Evolutionary conservation across 202 grass and related monocot species (phyloP), one percentile per base, ranked within the genome.

Genomic region (Schoenoplectus triqueter): DNA sequence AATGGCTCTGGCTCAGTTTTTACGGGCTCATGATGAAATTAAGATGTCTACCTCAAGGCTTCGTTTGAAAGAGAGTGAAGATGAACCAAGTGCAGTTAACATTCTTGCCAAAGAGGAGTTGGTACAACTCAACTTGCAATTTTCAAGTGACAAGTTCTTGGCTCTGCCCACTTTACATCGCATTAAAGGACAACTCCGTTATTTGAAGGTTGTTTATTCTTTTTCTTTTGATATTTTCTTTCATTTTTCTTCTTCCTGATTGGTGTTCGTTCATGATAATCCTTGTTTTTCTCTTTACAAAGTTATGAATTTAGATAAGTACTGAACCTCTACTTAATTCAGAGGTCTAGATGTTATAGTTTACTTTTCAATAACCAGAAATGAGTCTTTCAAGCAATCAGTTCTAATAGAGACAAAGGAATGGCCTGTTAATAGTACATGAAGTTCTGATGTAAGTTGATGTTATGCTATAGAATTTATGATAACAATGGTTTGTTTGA

Each of bases 31-130:
- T 85, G 92, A 98, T 45, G 95, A 95, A 88, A 95, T 98, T 73
- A 95, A 95, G 87, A 98, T 98, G 95, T 94, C 92, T 86, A 88
- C 91, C 71, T 88, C 92, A 69, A 85, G 92, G 79, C 69, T 98
- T 73, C 77, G 89, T 66, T 91, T 98, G 76, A 98, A 92, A 87
- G 88, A 89, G 81, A 87, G 81, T 56, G 85, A 98, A 39, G 89
- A 93, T 84, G 92, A 90, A 42, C 77, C 89, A 51, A 91, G 71
- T 64, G 88, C 85, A 82, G 88, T 85, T 64, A 92, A 95, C 89
- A 93, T 98, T 81, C 84, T 98, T 80, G 87, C 88, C 22, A 92
- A 64, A 88, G 95, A 92, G 86, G 92, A 98, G 69, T 72, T 98
- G 51, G 83, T 98, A 86, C 85, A 88, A 86, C 84, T 88, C 51